Evolutionary conservation across 768 basidiomycete genomes (phyloP), one percentile per base, ranked within the genome.

Genomic region (Naganishia vishniacii): DNA sequence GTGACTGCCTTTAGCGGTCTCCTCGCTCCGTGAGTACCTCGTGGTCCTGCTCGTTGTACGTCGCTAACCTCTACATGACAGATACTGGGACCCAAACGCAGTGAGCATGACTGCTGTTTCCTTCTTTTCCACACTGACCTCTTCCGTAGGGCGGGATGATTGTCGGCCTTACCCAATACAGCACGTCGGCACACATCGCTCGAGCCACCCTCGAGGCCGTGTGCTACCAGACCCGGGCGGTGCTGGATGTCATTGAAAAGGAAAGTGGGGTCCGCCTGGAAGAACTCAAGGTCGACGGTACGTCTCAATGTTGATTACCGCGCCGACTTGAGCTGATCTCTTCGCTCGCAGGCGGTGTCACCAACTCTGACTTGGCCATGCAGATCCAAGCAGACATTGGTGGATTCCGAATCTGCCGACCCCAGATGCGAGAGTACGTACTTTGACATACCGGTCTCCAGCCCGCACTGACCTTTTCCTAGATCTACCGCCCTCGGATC

Each of bases 1-100:
- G 94, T 98, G 37, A 94, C 94, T 0, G 93, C 91, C 7, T 97
- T 99, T 80, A 88, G 87, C 42, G 95, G 95, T 61, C 82, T 99
- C 26, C 84, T 99, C 28, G 95, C 95, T 20, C 95, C 95, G 6
- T 95, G 91, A 79, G 67, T 64, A 5, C 15, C 23, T 15, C 13
- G 20, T 58, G 23, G 5, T 2, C 29, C 25, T 18, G 0, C 3
- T 37, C 16, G 4, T 16, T 1, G 25, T 20, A 34, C 11, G 15
- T 6, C 53, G 34, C 11, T 37, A 7, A 34, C 31, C 9, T 20
- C 20, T 15, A 1, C 23, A 2, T 25, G 37, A 31, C 26, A 66
- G 68, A 40, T 77, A 77, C 62, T 98, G 95, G 95, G 95, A 99
- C 76, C 84, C 91, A 28, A 84, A 86, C 29, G 95, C 95, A 29